phyloP scores from a whole-genome alignment of 768 basidiomycete species.

The Cantharellus cinnabarinus region DNA sequence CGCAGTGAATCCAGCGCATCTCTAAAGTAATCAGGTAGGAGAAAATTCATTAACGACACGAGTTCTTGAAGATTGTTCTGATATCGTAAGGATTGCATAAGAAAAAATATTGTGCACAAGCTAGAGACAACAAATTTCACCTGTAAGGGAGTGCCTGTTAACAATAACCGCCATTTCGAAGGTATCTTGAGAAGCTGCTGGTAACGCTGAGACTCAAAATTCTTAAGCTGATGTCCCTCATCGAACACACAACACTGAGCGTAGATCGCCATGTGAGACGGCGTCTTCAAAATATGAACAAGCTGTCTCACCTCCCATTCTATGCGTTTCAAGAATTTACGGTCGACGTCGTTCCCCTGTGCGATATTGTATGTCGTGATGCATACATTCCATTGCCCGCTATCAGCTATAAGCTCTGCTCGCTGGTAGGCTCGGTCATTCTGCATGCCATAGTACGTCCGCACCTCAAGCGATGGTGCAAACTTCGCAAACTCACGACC shows the following conservation, averaged over 20 bases:
- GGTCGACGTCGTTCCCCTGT: slow-evolving; percentile 66
- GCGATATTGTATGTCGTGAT: slow-evolving; percentile 94
- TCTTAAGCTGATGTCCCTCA: slow-evolving; percentile 94
- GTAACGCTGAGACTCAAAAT: slow-evolving; percentile 94
- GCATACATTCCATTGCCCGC: slow-evolving; percentile 62
- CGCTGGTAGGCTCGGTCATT: slow-evolving; percentile 60
- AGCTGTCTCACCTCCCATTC: slow-evolving; percentile 65
- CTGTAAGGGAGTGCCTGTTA: slow-evolving; percentile 91
- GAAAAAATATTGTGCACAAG: slow-evolving; percentile 18
- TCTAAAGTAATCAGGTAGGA: slow-evolving; percentile 75
- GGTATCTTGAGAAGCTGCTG: slow-evolving; percentile 68
- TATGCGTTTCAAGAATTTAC: slow-evolving; percentile 80
- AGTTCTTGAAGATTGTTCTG: slow-evolving; percentile 76
- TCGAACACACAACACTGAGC: slow-evolving; percentile 79
- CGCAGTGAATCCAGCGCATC: slow-evolving; percentile 50
- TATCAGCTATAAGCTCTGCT: slow-evolving; percentile 44
- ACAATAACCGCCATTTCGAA: slow-evolving; percentile 72
- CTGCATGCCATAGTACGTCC: slow-evolving; percentile 88
- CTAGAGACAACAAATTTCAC: slow-evolving; percentile 46
- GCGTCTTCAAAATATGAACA: neutral
- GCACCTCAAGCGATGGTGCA: slow-evolving; percentile 63
- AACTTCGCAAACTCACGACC: slow-evolving; percentile 88
- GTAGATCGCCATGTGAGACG: neutral
- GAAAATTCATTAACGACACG: slow-evolving; percentile 93
- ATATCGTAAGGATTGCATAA: neutral